A percentile compares a stretch with the other conserved stretches of the same genome.
Evolutionary conservation across 1,139 yeast genomes (phyloP).

Genomic region (Lizanozyma gosingica): DNA sequence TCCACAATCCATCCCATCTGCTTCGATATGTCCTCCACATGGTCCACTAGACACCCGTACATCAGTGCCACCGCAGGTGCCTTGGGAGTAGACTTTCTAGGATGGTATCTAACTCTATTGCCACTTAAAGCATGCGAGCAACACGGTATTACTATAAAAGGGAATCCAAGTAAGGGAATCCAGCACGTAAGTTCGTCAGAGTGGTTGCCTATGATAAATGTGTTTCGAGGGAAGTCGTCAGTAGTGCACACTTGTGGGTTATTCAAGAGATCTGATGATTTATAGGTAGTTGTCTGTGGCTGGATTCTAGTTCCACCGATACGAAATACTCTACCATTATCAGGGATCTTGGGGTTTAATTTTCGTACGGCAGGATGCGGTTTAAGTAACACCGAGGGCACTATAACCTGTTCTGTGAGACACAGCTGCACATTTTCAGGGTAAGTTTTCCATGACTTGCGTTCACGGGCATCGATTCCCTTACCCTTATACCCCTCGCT

Average conservation of each 20-base stretch:
- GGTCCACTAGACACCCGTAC: constrained; percentile 80
- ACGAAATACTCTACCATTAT: constrained; percentile 55
- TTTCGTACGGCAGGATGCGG: constrained; percentile 56
- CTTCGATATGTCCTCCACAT: constrained; percentile 61
- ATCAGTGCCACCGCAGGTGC: constrained; percentile 14
- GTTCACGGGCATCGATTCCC: constrained; percentile 83
- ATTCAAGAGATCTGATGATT: constrained; percentile 40
- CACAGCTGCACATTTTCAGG: constrained; percentile 50
- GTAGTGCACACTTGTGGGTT: constrained; percentile 56
- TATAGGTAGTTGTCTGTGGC: constrained; percentile 33
- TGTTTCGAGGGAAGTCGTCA: constrained; percentile 56
- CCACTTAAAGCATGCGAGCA: constrained; percentile 88
- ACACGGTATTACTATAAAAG: constrained; percentile 90
- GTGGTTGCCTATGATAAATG: constrained; percentile 89
- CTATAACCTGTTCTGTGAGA: constrained; percentile 67
- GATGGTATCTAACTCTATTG: constrained; percentile 54
- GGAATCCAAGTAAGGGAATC: constrained; percentile 82
- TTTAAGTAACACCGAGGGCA: constrained; percentile 62
- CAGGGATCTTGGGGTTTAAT: constrained; percentile 44
- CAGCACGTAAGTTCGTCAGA: constrained; percentile 94
- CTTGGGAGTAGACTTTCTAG: constrained; percentile 16
- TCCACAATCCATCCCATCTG: constrained; percentile 78
- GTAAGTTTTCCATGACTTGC: constrained; percentile 81
- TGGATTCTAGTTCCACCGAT: constrained; percentile 18
- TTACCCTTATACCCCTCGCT: constrained; percentile 75